phyloP scores from a whole-genome alignment of 202 grass and related monocot species.

The Brachypodium distachyon region DNA sequence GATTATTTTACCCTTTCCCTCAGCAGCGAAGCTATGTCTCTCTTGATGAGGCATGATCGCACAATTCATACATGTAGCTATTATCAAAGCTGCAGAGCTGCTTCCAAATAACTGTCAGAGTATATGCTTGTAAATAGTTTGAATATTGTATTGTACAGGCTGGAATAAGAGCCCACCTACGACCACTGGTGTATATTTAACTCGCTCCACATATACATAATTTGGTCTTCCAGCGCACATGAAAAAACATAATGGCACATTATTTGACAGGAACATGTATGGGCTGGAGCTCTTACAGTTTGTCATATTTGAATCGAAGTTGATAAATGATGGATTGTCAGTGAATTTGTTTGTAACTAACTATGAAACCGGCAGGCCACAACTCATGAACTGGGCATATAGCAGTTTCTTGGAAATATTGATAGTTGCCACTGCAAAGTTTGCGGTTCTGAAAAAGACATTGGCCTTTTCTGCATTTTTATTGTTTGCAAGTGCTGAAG shows the following conservation, averaged over 20 bases:
- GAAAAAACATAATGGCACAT: neutral
- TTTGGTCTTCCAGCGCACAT: neutral
- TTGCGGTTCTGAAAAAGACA: too few species aligned
- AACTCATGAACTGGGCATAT: too few species aligned
- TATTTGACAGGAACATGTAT: too few species aligned
- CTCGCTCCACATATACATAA: neutral
- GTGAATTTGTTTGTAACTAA: too few species aligned
- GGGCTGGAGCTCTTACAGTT: neutral
- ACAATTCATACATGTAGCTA: neutral
- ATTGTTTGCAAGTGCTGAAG: too few species aligned
- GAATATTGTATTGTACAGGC: neutral
- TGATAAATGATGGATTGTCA: too few species aligned
- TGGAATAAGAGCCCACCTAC: neutral
- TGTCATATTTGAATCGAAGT: too few species aligned
- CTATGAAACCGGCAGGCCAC: too few species aligned
- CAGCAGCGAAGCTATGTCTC: neutral
- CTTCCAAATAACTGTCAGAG: neutral
- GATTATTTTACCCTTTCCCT: neutral
- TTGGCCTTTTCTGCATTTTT: too few species aligned
- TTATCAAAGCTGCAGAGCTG: neutral
- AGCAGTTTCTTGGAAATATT: too few species aligned
- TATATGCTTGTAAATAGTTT: conserved; percentile 18
- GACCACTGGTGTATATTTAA: neutral
- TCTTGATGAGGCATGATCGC: neutral
- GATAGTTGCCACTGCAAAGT: too few species aligned